phyloP scores from a whole-genome alignment of 169 alveolate species.

The Amoebophrya sp. region DNA sequence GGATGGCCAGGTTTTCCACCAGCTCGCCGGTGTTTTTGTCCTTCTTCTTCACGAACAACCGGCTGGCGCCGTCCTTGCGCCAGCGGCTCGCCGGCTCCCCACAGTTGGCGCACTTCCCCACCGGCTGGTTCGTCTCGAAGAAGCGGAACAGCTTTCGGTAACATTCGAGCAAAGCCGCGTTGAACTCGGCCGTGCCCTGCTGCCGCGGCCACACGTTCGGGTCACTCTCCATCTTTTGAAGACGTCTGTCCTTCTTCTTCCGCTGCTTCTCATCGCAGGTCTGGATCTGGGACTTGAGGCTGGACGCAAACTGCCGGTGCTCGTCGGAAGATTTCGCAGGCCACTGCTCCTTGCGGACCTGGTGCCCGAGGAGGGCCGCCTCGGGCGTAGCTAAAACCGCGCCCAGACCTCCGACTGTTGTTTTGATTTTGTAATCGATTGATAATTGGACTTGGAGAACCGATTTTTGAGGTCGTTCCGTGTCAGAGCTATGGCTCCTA shows the following conservation, averaged over 20 bases:
- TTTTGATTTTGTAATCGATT: too few species aligned
- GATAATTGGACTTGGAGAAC: too few species aligned
- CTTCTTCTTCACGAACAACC: background rate
- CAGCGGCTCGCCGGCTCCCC: background rate
- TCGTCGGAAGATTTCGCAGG: background rate
- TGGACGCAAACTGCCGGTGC: background rate
- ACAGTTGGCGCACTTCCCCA: slow-evolving; percentile 1
- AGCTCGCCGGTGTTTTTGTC: background rate
- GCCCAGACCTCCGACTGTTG: too few species aligned
- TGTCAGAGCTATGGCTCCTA: too few species aligned
- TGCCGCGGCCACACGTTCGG: too few species aligned
- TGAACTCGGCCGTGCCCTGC: background rate
- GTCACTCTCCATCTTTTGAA: too few species aligned
- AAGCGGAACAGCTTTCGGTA: background rate
- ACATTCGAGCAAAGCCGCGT: background rate
- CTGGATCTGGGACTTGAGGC: too few species aligned
- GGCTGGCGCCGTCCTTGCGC: background rate
- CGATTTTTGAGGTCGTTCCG: too few species aligned
- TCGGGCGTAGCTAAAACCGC: too few species aligned
- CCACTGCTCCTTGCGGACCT: background rate
- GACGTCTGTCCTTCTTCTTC: too few species aligned
- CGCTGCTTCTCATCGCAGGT: background rate
- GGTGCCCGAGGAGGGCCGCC: background rate
- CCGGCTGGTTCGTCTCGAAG: background rate
- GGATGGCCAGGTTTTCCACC: background rate